A percentile compares a stretch with the other conserved stretches of the same genome.
Evolutionary conservation across 805 yeast genomes (phyloP).

Genomic region (Zygosaccharomyces kombuchaensis): DNA sequence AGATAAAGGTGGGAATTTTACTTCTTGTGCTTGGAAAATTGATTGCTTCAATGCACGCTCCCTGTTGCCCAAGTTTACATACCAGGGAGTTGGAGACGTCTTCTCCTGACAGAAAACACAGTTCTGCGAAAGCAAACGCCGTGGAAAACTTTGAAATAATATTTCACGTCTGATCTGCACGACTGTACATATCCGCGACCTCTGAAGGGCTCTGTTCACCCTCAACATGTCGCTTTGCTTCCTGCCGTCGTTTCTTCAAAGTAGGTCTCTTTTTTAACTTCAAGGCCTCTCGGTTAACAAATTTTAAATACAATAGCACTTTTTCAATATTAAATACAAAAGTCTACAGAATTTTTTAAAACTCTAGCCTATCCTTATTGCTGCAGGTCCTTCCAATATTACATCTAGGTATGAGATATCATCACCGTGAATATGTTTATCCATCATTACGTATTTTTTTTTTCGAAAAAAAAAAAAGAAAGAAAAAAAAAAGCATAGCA

Average conservation of each 20-base stretch:
- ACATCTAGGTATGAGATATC: not conserved
- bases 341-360: not conserved
- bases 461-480: not conserved
- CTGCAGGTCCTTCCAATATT: not conserved
- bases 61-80: conserved; percentile 41
- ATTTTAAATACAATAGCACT: not conserved
- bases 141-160: not conserved
- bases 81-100: conserved; percentile 49
- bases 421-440: not conserved
- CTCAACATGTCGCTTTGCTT: not conserved
- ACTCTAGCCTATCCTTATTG: not conserved
- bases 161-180: not conserved
- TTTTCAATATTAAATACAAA: not conserved
- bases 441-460: not conserved
- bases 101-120: not conserved
- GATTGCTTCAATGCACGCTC: conserved; percentile 37
- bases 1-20: conserved; percentile 54
- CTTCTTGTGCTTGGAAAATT: conserved; percentile 40
- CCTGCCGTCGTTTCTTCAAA: not conserved
- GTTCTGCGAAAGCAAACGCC: not conserved
- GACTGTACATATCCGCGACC: not conserved
- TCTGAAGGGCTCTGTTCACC: not conserved
- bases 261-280: not conserved
- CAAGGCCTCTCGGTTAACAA: not conserved
- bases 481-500: not conserved